Evolutionary conservation across 2,329 filamentous ascomycete species (phyloP).

Genomic region (Fusarium albosuccineum): DNA sequence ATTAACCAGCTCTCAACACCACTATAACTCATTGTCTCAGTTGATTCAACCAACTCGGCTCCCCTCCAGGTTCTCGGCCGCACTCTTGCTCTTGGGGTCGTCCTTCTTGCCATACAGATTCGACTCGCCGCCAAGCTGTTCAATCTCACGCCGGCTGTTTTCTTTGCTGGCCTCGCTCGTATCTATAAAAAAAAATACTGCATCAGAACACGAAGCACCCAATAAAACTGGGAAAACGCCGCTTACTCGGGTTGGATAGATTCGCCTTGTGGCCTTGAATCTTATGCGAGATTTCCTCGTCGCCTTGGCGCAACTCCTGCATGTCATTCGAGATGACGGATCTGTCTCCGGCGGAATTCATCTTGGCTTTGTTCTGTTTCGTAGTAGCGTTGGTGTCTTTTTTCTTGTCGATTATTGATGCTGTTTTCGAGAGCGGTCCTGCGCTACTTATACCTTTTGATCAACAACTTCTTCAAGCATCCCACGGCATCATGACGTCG

Average conservation of each 20-base stretch:
- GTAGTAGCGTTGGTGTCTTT: not conserved
- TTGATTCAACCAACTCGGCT: constrained; percentile 46
- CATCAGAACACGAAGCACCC: not conserved
- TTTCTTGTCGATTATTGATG: not conserved
- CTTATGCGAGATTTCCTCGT: constrained; percentile 45
- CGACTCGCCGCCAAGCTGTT: constrained; percentile 57
- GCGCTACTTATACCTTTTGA: constrained; percentile 10
- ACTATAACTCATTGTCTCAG: not conserved
- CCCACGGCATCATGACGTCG: constrained; percentile 33
- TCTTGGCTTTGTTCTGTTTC: constrained; percentile 18
- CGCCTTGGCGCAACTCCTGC: constrained; percentile 53
- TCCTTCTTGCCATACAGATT: constrained; percentile 58
- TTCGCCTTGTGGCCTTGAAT: constrained; percentile 61
- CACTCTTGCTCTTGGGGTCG: constrained; percentile 57
- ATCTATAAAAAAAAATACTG: constrained; percentile 45
- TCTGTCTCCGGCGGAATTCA: constrained; percentile 53
- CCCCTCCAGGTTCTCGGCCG: constrained; percentile 55
- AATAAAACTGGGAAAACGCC: not conserved
- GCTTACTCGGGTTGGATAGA: constrained; percentile 60
- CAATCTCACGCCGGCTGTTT: constrained; percentile 56
- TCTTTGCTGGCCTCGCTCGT: constrained; percentile 61
- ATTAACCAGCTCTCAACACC: too few relatives aligned
- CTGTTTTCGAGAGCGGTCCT: too few relatives aligned
- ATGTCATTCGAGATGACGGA: constrained; percentile 58
- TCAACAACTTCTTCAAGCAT: constrained; percentile 2